phyloP scores from a whole-genome alignment of 2,329 filamentous ascomycete genomes.

The Microcyclosporella mali region DNA sequence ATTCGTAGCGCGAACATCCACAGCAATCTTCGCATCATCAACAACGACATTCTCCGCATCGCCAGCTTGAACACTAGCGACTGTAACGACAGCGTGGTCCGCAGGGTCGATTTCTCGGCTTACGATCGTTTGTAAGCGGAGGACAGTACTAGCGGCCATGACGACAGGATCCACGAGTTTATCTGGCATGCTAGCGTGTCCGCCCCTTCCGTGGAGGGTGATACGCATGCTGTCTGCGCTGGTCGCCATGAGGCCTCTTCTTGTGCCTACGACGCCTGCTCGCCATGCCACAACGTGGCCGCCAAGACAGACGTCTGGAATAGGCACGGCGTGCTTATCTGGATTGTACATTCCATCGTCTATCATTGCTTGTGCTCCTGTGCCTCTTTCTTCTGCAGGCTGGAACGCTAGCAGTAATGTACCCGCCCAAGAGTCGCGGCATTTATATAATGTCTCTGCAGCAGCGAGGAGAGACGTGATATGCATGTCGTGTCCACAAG shows the following conservation, averaged over 20 bases:
- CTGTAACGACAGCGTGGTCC: conserved; percentile 53
- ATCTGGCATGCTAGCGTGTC: conserved; percentile 54
- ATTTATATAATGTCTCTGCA: conserved; percentile 44
- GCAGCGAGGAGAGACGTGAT: conserved; percentile 54
- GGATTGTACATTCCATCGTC: conserved; percentile 51
- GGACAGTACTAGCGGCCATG: conserved; percentile 50
- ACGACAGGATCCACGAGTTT: conserved; percentile 53
- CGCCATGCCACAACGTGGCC: conserved; percentile 50
- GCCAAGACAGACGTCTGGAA: conserved; percentile 53
- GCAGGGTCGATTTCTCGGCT: conserved; percentile 48
- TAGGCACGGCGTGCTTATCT: conserved; percentile 38
- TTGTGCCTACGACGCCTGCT: conserved; percentile 37
- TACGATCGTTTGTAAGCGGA: conserved; percentile 56
- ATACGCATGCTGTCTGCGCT: conserved; percentile 40
- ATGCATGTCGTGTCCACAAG: conserved; percentile 64
- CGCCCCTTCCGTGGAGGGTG: conserved; percentile 53
- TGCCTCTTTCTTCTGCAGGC: conserved; percentile 59
- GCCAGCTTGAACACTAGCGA: conserved; percentile 54
- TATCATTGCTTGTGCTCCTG: conserved; percentile 58
- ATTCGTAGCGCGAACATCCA: conserved; percentile 49
- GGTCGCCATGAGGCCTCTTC: conserved; percentile 37
- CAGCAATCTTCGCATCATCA: conserved; percentile 47
- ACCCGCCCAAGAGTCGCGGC: conserved; percentile 51
- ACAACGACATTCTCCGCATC: conserved; percentile 57
- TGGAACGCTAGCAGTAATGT: conserved; percentile 62